These are phyloP conservation scores for Bocquillonia castaneifolia DNA, from an alignment of 441 rosid species.

Conservation along the genomic window DNA sequence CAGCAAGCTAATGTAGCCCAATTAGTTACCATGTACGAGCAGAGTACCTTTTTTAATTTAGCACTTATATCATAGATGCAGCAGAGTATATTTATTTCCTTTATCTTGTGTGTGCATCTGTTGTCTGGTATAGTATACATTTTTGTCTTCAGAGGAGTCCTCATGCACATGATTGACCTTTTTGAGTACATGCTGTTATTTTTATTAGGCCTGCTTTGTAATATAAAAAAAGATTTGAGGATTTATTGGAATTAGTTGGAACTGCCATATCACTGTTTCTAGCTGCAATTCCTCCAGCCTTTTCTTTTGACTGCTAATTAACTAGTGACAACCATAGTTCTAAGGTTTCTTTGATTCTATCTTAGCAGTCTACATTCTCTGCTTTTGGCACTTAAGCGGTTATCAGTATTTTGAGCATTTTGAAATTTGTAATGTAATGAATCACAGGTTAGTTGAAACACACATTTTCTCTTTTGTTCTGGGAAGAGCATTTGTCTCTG, in stretches of 20 bases:
- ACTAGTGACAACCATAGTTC: background rate
- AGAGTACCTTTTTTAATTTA: slow-evolving; percentile 17
- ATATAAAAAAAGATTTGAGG: background rate
- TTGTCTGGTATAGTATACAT: background rate
- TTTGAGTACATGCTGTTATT: background rate
- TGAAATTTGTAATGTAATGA: slow-evolving; percentile 30
- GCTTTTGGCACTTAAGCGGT: slow-evolving; percentile 17
- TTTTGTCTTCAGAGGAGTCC: background rate
- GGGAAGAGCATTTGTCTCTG: slow-evolving; percentile 99
- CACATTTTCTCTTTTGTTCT: slow-evolving; percentile 97
- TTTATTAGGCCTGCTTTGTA: background rate
- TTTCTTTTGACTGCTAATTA: background rate
- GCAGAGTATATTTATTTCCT: too few species aligned
- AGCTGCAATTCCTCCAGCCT: slow-evolving; percentile 11
- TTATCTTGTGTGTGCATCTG: background rate
- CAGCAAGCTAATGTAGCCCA: slow-evolving; percentile 91
- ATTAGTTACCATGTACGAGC: slow-evolving; percentile 79
- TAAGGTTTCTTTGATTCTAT: background rate
- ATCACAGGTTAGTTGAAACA: slow-evolving; percentile 97
- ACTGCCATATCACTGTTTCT: background rate
- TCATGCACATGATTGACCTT: background rate
- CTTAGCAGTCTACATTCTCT: background rate
- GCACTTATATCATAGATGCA: background rate
- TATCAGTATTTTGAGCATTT: slow-evolving; percentile 26
- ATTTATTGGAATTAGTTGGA: background rate